Base-by-base conservation (phyloP, 2,329 filamentous ascomycete species). In the Massarina eburnea region DNA sequence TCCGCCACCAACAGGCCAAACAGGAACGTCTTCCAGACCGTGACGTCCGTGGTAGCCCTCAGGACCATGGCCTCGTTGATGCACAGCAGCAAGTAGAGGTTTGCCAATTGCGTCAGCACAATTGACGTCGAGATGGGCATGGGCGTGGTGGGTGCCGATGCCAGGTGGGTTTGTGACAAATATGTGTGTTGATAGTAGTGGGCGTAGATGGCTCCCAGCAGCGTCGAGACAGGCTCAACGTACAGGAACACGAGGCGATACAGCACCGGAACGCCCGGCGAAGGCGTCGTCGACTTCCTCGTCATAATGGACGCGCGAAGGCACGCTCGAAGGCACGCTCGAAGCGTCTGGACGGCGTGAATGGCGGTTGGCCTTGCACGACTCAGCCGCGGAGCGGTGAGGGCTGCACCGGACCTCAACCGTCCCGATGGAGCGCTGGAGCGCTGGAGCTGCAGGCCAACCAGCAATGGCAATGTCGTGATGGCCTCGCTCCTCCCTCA, bases 31-130 rank as follows among this genome's bases (percentile, higher is more conserved):
- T 74, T 77, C 88, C 88, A 92, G 46, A 92, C 87, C 19, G 76
- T 75, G 26, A 85, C 62, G 71, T 91, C 84, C 39, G 74, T 73
- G 6, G 88, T 89, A 14, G 80, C 77, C 33, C 89, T 83, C 53
- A 92, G 77, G 10, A 92, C 84, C 19, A 90, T 71, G 2, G 86
- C 86, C 71, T 94, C 88, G 71, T 87, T 89, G 60, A 92, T 71
- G 44, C 86, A 82, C 68, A 91, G 89, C 46, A 88, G 80, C 30
- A 91, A 69, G 71, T 91, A 92, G 51, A 91, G 75, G 69, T 90
- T 91, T 34, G 85, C 86, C 24, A 92, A 79, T 71, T 92, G 88
- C 15, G 83, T 82, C 58, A 91, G 75, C 32, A 83, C 82, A 47
- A 91, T 81, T 8, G 81, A 79, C 1, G 85, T 86, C 32, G 77